A percentile compares a stretch with the other conserved stretches of the same genome.
phyloP scores from a whole-genome alignment of 495 filamentous ascomycete species.

The Lophiostoma macrostomum region DNA sequence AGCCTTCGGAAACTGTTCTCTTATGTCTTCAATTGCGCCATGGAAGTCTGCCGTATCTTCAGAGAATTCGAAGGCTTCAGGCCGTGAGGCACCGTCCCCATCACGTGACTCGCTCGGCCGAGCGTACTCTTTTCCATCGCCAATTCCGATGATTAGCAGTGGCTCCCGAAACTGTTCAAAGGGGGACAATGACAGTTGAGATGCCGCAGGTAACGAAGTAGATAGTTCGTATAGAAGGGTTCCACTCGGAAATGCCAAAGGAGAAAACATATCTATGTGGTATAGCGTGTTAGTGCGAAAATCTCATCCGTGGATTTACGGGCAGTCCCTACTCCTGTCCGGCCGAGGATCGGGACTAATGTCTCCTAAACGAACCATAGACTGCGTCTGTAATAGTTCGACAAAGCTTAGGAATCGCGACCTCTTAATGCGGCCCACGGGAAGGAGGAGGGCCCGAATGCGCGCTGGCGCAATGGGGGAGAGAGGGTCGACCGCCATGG shows the following conservation, averaged over 20 bases:
- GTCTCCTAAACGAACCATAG: constrained; percentile 84
- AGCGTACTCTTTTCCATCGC: constrained; percentile 49
- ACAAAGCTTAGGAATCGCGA: constrained; percentile 78
- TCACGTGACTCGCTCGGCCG: constrained; percentile 27
- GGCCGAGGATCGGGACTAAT: constrained; percentile 83
- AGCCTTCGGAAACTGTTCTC: constrained; percentile 68
- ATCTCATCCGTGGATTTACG: neutral
- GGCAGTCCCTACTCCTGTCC: constrained; percentile 69
- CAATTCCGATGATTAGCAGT: constrained; percentile 72
- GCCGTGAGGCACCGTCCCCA: neutral
- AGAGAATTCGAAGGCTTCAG: constrained; percentile 31
- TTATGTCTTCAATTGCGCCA: constrained; percentile 54
- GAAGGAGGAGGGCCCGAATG: constrained; percentile 77
- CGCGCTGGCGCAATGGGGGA: constrained; percentile 84
- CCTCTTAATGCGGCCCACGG: constrained; percentile 78
- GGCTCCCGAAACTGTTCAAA: constrained; percentile 84
- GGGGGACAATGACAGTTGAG: constrained; percentile 73
- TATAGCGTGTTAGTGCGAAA: constrained; percentile 37
- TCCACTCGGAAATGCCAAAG: constrained; percentile 84
- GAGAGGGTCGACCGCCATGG: constrained; percentile 81
- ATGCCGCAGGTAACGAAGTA: constrained; percentile 70
- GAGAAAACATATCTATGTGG: constrained; percentile 86
- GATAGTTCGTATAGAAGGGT: constrained; percentile 87
- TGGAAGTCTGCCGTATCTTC: constrained; percentile 52
- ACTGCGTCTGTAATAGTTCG: constrained; percentile 70